Percentiles rank a stretch among this genome's conserved stretches.
Conservation (phyloP, 129 eudicot species). For the Heracleum sosnowskyi region DNA sequence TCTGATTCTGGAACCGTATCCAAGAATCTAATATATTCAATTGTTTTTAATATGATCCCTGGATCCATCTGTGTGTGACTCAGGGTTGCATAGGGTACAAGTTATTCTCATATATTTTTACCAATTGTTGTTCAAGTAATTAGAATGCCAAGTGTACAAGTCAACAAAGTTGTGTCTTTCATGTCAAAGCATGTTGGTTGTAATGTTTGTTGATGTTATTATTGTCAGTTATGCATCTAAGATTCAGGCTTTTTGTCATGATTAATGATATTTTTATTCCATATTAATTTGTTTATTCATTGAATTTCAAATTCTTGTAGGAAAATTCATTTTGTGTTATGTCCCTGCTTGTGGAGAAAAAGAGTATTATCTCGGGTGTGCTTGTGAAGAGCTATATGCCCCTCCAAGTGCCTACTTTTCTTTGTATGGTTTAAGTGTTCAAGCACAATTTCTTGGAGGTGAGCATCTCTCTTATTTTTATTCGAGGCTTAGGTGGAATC, state of each 20-base stretch:
- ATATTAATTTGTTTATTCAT: background rate
- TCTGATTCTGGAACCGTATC: background rate
- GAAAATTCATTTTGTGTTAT: conserved; percentile 72
- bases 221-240: background rate
- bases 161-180: background rate
- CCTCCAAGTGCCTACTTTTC: conserved; percentile 90
- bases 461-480: conserved; percentile 9
- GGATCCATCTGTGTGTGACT: background rate
- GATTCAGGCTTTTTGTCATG: background rate
- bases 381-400: conserved; percentile 76
- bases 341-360: conserved; percentile 67
- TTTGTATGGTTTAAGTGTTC: conserved; percentile 58
- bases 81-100: background rate
- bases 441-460: conserved; percentile 82
- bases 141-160: background rate
- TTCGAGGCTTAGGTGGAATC: background rate
- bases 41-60: background rate
- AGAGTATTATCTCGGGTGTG: conserved; percentile 82
- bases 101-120: background rate
- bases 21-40: background rate
- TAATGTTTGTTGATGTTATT: background rate
- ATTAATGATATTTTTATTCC: background rate
- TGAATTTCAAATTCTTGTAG: conserved; percentile 25
- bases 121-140: background rate
- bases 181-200: background rate